These are phyloP conservation scores for Vaccinium vitisidaea DNA, from an alignment of 148 eudicot species.

Conservation along the genomic window DNA sequence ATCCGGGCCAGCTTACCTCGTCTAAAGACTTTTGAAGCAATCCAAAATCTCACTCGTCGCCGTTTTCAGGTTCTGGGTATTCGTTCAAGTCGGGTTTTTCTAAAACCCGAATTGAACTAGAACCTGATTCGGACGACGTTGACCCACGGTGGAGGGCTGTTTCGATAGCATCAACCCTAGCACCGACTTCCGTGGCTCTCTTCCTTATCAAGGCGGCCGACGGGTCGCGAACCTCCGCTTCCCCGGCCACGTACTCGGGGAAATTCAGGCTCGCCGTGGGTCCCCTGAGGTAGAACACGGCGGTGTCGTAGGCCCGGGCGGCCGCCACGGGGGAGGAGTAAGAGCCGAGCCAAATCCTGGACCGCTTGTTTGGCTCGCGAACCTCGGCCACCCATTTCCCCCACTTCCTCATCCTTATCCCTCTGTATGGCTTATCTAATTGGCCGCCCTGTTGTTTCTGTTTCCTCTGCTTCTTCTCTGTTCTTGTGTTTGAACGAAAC, in stretches of 20 bases:
- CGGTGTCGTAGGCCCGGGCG: slow-evolving; percentile 4
- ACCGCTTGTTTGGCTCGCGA: background rate
- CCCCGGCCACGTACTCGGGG: background rate
- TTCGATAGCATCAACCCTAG: background rate
- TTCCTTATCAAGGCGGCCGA: background rate
- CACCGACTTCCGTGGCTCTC: background rate
- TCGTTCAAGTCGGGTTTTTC: background rate
- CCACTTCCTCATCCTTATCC: slow-evolving; percentile 2
- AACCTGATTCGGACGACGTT: background rate
- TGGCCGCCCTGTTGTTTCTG: background rate
- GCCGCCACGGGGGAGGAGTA: background rate
- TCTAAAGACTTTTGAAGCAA: background rate
- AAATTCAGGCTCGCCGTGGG: background rate
- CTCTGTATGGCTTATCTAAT: background rate
- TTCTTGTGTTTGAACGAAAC: background rate
- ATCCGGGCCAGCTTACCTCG: too few species aligned
- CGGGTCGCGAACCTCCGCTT: background rate
- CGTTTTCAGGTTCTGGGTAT: background rate
- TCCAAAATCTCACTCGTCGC: background rate
- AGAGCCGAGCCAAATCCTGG: background rate
- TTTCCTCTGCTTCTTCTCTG: background rate
- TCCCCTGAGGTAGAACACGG: background rate
- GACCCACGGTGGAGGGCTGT: background rate
- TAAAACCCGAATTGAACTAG: background rate
- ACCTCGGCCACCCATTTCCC: slow-evolving; percentile 1